Evolutionary conservation across 805 yeast genomes (phyloP), one percentile per base, ranked within the genome.

Genomic region (Scheffersomyces amazonensis): DNA sequence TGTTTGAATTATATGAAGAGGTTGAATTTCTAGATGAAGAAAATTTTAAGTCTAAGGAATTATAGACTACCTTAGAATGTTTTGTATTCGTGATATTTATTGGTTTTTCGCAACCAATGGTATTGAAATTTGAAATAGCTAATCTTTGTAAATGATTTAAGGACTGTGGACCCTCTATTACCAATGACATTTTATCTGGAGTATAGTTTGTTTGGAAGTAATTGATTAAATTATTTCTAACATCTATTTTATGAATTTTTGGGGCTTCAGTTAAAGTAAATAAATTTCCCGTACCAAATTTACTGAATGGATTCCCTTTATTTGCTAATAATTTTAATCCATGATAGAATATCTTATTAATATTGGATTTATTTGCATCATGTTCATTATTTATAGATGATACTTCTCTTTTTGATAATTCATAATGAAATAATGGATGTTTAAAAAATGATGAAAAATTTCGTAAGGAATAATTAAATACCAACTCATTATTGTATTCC

Each of bases 341-440:
- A 46, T 85, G 88, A 42, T 73, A 80, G 21, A 81, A 47, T 0
- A 76, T 52, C 52, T 81, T 81, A 4, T 64, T 68, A 0, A 45
- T 11, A 11, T 62, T 58, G 1, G 66, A 48, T 11, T 68, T 60
- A 44, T 84, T 85, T n/a, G 70, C 66, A 3, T 56, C 60, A 52
- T 84, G 90, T 46, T 85, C 95, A 50, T 78, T 80, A 46, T 83
- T 76, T 23, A 85, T 70, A 0, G 87, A 80, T 33, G 65, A 59
- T 0, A 82, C 64, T 54, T 85, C 91, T 35, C 69, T 65, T 24
- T 65, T 61, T 10, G 76, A 62, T 30, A 60, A 50, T 2, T 46
- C 46, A 10, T 64, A 60, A 31, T 66, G 59, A 47, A 84, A 81
- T 3, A 64, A 35, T 1, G 90, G 89, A 2, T 49, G 46, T 30